phyloP scores from a whole-genome alignment of 495 filamentous ascomycete genomes.

The Penicillium waksmanii region DNA sequence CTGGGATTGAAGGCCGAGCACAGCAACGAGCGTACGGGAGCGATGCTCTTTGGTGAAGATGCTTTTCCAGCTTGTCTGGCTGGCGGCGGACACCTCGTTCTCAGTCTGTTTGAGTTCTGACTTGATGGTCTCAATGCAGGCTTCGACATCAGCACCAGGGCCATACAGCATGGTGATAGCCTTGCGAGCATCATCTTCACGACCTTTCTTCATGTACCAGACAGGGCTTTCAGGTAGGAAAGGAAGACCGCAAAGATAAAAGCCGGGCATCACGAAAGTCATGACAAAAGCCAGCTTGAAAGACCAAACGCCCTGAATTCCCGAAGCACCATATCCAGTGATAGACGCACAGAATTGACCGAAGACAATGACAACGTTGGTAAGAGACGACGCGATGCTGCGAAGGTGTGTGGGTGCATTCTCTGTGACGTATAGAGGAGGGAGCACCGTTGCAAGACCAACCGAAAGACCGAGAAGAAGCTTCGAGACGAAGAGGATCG shows the following conservation, averaged over 20 bases:
- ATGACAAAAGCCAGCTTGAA: conserved; percentile 21
- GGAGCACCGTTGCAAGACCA: conserved; percentile 17
- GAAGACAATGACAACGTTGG: conserved; percentile 23
- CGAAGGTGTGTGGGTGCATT: conserved; percentile 20
- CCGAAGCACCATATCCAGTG: conserved; percentile 18
- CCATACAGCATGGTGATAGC: conserved; percentile 16
- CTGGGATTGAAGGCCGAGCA: conserved; percentile 20
- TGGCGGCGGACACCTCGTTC: conserved; percentile 3
- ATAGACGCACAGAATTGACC: conserved; percentile 16
- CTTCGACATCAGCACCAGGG: conserved; percentile 9
- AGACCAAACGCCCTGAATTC: conserved; percentile 14
- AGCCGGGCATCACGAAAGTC: conserved; percentile 16
- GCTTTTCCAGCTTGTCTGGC: conserved; percentile 22
- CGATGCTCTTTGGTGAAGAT: conserved; percentile 22
- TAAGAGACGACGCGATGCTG: conserved; percentile 16
- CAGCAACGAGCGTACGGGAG: conserved; percentile 19
- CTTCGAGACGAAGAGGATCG: conserved; percentile 17
- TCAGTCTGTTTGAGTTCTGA: conserved; percentile 13
- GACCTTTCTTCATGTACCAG: conserved; percentile 21
- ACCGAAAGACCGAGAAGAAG: conserved; percentile 19
- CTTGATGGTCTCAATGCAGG: conserved; percentile 15
- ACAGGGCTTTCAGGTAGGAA: conserved; percentile 21
- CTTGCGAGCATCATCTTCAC: conserved; percentile 16
- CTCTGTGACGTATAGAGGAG: conserved; percentile 20
- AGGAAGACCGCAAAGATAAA: conserved; percentile 22